A percentile compares a stretch with the other conserved stretches of the same genome.
Evolutionary conservation across 352 stramenopile species (phyloP).

Genomic region (Globisporangium splendens): DNA sequence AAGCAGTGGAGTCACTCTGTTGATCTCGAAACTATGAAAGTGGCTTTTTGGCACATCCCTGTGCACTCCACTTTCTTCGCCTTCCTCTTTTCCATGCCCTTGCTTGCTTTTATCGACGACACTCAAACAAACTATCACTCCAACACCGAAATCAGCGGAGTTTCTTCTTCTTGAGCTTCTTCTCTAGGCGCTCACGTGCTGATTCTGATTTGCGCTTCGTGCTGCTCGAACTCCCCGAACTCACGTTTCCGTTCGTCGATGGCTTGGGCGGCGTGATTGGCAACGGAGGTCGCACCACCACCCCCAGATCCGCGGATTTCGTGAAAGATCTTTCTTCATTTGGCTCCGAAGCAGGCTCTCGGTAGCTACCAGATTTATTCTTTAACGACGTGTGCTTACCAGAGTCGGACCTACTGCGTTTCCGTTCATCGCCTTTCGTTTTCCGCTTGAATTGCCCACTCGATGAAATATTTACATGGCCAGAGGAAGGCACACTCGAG

Average conservation of each 20-base stretch:
- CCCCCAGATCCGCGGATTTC: slow-evolving; percentile 14
- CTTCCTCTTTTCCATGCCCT: too few relatives aligned
- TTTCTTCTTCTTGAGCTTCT: slow-evolving; percentile 82
- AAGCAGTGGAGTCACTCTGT: too few relatives aligned
- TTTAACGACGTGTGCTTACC: too few relatives aligned
- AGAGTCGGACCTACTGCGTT: too few relatives aligned
- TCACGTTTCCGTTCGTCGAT: background rate
- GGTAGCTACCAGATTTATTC: slow-evolving; percentile 19
- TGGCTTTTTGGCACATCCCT: background rate
- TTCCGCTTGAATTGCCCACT: slow-evolving; percentile 1
- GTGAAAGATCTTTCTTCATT: too few relatives aligned
- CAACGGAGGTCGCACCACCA: slow-evolving; percentile 43
- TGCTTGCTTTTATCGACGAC: too few relatives aligned
- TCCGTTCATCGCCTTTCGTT: too few relatives aligned
- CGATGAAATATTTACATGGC: slow-evolving; percentile 1
- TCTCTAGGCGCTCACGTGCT: slow-evolving; percentile 64
- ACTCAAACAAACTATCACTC: too few relatives aligned
- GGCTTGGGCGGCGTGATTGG: slow-evolving; percentile 25
- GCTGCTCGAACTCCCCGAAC: too few relatives aligned
- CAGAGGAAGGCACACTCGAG: slow-evolving; percentile 2
- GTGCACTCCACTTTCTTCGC: background rate
- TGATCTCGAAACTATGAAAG: background rate
- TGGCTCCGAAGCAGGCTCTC: slow-evolving; percentile 13
- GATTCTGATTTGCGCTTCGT: slow-evolving; percentile 50
- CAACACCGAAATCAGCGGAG: slow-evolving; percentile 20